Base-by-base conservation (phyloP, 78 protist genomes). In the Planoprotostelium fungivorum region DNA sequence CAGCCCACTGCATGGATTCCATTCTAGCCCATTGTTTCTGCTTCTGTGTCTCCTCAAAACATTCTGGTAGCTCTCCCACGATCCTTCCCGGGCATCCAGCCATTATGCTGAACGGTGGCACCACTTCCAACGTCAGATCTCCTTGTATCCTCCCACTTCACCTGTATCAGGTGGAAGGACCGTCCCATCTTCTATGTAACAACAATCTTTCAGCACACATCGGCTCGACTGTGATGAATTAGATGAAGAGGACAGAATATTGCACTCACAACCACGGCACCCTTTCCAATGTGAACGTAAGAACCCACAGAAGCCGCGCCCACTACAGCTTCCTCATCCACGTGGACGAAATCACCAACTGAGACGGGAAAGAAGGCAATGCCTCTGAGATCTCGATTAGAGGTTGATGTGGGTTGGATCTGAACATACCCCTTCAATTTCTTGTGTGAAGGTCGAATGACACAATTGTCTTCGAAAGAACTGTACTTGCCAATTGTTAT, bases 261-360 rank as follows among this genome's bases (percentile, higher is more conserved):
- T 25, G 73, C 5, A 51, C 73, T 51, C 73, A 51, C 73, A 16
- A 84, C 31, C 37, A 84, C 34, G 31, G 86, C 86, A 34, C 86
- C 86, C 86, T 84, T 34, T 29, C 86, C 86, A 34, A 84, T 84
- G 86, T 34, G n/a, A 1, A 84, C 86, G 10, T 84, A 10, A 5
- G 86, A 84, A 10, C 86, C 86, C 34, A 84, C 10, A 29, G 86
- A 84, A 34, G 86, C 86, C 28, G 86, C 86, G 37, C 34, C 86
- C 28, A 84, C 86, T 9, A 84, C 86, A 84, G 86, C 86, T 34
- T 84, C 86, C 86, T 84, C 34, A 1, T 34, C 86, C 31, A 84
- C 86, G 10, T 84, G 34, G 25, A 84, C 86, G 34, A 29, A 84
- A 34, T 84, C 86, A 34, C 86, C 86, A 10, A 84, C 25, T 1